Conservation (phyloP, 139 green algal genomes). For the Volvox reticuliferus region DNA sequence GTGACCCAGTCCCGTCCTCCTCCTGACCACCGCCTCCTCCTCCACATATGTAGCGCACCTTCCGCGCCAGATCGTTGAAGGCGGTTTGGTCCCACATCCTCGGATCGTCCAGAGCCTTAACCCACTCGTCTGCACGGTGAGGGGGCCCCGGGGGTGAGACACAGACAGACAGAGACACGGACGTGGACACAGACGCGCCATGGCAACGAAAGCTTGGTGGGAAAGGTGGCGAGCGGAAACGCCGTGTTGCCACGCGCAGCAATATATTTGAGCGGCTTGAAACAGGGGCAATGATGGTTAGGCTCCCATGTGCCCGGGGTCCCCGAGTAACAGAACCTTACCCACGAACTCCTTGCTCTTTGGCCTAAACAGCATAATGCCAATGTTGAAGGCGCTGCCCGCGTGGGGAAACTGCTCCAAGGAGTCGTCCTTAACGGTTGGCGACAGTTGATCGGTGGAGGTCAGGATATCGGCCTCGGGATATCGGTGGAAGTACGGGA, state of each 20-base stretch:
- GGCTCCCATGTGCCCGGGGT: too few species aligned
- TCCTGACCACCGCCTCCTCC: too few species aligned
- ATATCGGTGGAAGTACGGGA: slow-evolving; percentile 82
- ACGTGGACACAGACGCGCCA: not conserved
- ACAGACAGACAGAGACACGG: not conserved
- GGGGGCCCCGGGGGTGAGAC: too few species aligned
- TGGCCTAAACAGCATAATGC: slow-evolving; percentile 89
- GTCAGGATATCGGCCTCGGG: slow-evolving; percentile 88
- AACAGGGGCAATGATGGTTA: too few species aligned
- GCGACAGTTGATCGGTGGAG: slow-evolving; percentile 85
- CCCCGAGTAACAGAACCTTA: slow-evolving; percentile 1
- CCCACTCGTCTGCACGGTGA: slow-evolving; percentile 59
- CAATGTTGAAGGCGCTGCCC: slow-evolving; percentile 89
- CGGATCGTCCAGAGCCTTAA: slow-evolving; percentile 68
- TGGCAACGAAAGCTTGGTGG: not conserved
- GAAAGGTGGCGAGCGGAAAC: not conserved
- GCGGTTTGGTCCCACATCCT: slow-evolving; percentile 92
- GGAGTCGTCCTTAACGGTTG: slow-evolving; percentile 63
- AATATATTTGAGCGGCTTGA: too few species aligned
- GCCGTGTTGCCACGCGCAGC: too few species aligned
- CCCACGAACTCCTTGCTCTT: slow-evolving; percentile 58
- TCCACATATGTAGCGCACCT: not conserved
- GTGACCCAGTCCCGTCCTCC: too few species aligned
- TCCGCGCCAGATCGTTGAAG: slow-evolving; percentile 86
- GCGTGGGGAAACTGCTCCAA: slow-evolving; percentile 75